Percentiles rank a stretch among this genome's conserved stretches.
Evolutionary conservation across 1,139 yeast genomes (phyloP).

Genomic region (Pneumocystis murina): DNA sequence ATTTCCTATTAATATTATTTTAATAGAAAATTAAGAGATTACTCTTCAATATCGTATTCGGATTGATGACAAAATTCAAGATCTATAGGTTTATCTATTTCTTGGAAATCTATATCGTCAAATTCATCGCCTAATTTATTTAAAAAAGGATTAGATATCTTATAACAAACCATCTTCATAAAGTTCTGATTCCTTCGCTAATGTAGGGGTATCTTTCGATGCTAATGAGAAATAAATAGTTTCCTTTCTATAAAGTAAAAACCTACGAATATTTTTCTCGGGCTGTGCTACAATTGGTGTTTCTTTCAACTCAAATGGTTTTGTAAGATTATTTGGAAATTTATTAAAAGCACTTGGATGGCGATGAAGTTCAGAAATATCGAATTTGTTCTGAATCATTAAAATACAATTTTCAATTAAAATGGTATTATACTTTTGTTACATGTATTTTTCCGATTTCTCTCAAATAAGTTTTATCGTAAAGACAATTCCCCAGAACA

Average conservation of each 20-base stretch:
- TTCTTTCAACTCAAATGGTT: neutral
- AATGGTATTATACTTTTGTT: neutral
- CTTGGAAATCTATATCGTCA: neutral
- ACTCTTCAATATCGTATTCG: constrained; percentile 1
- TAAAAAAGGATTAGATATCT: neutral
- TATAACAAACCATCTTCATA: neutral
- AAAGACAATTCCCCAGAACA: constrained; percentile 60
- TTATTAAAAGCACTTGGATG: neutral
- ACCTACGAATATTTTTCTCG: neutral
- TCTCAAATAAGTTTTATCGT: constrained; percentile 42
- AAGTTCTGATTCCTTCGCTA: neutral
- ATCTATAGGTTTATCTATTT: neutral
- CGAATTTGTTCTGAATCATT: neutral
- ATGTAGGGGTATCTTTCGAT: neutral
- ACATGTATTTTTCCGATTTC: constrained; percentile 34
- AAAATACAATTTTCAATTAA: neutral
- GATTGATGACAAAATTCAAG: neutral
- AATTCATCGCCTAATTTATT: neutral
- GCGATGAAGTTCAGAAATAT: neutral
- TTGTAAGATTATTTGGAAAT: neutral
- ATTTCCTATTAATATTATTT: neutral
- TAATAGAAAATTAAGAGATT: neutral
- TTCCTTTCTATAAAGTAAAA: neutral
- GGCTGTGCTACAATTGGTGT: neutral
- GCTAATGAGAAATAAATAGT: neutral